Evolutionary conservation across 768 basidiomycete genomes (phyloP), one percentile per base, ranked within the genome.

Genomic region (Suillus bovinus): DNA sequence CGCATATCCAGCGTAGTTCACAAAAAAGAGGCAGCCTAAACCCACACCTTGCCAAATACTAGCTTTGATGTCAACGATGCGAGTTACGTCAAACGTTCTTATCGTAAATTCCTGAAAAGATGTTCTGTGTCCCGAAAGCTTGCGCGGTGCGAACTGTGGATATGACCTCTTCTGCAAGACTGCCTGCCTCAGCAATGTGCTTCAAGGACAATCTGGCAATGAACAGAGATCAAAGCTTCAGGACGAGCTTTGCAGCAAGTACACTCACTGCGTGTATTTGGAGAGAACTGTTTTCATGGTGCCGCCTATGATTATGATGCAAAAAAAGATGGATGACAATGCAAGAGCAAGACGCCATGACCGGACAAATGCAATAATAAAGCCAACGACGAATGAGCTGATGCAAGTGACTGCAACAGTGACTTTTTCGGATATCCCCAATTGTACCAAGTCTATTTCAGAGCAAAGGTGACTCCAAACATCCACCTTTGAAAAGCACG

Each of bases 151-250:
- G 79, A 63, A 87, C 78, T 34, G 80, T 80, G 2, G 81, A 80
- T 67, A 87, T 81, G 66, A 83, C 84, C 70, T 86, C 85, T 66
- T 87, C 85, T 3, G 85, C 85, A 27, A 86, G 84, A 16, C 80
- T 81, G 22, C 79, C 76, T 4, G 82, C 82, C 38, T 84, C 76
- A 33, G 74, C 8, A 79, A 82, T 9, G 81, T 76, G 71, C 38
- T 78, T 76, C 44, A 84, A 74, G 22, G 81, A 77, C n/a, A 71
- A 33, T 49, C 76, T 76, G 46, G 31, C 16, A 60, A 16, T 17
- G 42, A 29, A 33, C 9, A 16, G 16, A 60, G 17, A n/a, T 57
- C 16, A 61, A 38, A 39, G 3, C 14, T 34, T 38, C 22, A 5
- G 29, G 33, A 13, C 17, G 6, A 31, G 38, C 16, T 17, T 6